Percentiles rank a stretch among this genome's conserved stretches.
Evolutionary conservation across 495 filamentous ascomycete genomes (phyloP).

Genomic region (Tuber calosporum): DNA sequence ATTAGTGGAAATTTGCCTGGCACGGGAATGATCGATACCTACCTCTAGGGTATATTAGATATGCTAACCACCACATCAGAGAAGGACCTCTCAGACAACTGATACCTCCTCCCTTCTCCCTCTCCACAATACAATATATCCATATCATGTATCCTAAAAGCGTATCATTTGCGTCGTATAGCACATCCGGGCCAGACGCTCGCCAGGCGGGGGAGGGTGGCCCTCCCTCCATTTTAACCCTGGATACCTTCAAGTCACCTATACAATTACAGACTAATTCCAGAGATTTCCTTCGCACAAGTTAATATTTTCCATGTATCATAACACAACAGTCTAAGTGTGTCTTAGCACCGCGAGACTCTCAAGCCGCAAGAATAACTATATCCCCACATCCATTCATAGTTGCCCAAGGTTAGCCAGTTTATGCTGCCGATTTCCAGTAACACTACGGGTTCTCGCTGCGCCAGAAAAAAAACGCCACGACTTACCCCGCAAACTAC

Average conservation of each 20-base stretch:
- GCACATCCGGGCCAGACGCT: background rate
- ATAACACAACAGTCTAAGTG: background rate
- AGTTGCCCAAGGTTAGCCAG: background rate
- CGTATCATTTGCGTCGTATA: background rate
- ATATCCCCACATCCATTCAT: background rate
- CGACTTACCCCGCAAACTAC: background rate
- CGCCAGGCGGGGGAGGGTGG: background rate
- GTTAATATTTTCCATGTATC: no score
- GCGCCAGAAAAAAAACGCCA: background rate
- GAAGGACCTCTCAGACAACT: background rate
- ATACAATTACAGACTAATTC: background rate
- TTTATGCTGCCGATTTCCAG: background rate
- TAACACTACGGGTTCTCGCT: background rate
- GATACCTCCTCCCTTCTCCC: background rate
- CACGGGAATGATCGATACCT: conserved; percentile 4
- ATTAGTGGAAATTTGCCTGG: conserved; percentile 12
- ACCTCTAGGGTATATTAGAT: conserved; percentile 10
- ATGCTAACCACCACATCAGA: background rate
- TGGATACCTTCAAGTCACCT: background rate
- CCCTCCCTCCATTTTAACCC: background rate
- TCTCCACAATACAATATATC: background rate
- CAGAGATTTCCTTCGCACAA: background rate
- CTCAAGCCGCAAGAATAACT: background rate
- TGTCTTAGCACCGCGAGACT: background rate
- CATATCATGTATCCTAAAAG: background rate